phyloP scores from a whole-genome alignment of 192 early-diverging fungal genomes.

The Coemansia sp. region DNA sequence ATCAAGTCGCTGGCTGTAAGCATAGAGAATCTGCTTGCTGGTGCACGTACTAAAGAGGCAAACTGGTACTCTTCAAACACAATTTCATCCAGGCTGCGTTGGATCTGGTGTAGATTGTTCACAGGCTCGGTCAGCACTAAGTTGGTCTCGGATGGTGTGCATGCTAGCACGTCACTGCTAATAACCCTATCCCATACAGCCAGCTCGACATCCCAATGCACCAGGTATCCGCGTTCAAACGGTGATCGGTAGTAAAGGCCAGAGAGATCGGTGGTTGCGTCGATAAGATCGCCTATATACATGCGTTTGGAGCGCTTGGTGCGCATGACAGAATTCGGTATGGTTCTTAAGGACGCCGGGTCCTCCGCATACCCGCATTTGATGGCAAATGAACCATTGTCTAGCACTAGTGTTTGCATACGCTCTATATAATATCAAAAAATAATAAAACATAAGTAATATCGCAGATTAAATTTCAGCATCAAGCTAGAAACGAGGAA shows the following conservation, averaged over 20 bases:
- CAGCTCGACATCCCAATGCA: constrained; percentile 75
- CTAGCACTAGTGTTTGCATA: constrained; percentile 58
- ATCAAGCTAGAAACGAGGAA: background rate
- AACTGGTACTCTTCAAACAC: constrained; percentile 86
- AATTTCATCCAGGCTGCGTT: constrained; percentile 73
- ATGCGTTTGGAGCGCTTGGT: constrained; percentile 60
- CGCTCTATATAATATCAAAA: background rate
- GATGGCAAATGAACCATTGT: constrained; percentile 69
- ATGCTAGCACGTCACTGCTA: constrained; percentile 60
- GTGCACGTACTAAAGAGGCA: constrained; percentile 29
- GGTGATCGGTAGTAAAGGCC: constrained; percentile 70
- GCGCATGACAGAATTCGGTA: constrained; percentile 35
- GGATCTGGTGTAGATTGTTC: constrained; percentile 74
- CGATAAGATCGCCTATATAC: constrained; percentile 71
- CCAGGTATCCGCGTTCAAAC: constrained; percentile 80
- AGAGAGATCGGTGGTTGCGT: constrained; percentile 63
- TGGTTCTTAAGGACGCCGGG: constrained; percentile 1
- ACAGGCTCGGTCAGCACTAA: constrained; percentile 74
- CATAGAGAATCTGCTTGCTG: constrained; percentile 16
- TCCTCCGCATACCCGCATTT: constrained; percentile 58
- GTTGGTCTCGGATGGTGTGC: constrained; percentile 60
- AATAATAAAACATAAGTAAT: background rate
- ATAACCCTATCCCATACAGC: constrained; percentile 78
- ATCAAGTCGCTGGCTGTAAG: constrained; percentile 9
- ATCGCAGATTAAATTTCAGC: background rate